Evolutionary conservation across 495 filamentous ascomycete species (phyloP).

Genomic region (Neurospora sp.): DNA sequence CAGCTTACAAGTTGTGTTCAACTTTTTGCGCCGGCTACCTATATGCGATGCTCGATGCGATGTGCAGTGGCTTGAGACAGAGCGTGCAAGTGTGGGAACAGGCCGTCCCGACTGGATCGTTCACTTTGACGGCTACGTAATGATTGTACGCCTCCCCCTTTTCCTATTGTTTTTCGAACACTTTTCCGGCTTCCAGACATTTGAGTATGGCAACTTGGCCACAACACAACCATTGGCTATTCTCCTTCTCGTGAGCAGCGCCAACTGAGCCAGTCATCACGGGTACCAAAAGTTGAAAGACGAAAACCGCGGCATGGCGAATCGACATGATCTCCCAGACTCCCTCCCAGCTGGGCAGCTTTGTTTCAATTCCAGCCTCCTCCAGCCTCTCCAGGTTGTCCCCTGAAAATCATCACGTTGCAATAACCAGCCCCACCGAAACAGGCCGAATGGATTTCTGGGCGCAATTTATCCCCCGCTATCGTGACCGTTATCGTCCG

Average conservation of each 20-base stretch:
- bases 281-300: neutral
- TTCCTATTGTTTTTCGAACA: neutral
- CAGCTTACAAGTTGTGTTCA: neutral
- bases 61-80: neutral
- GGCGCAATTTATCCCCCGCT: neutral
- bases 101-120: neutral
- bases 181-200: neutral
- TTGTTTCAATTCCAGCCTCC: neutral
- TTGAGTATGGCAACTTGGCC: neutral
- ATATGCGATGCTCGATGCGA: neutral
- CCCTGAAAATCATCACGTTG: neutral
- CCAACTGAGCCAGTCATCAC: neutral
- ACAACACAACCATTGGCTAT: neutral
- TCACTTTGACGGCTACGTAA: neutral
- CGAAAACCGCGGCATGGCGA: neutral
- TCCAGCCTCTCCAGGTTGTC: neutral
- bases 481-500: neutral
- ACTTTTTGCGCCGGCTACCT: neutral
- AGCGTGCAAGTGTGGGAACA: neutral
- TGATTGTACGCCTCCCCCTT: neutral
- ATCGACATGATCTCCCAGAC: neutral
- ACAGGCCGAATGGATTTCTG: neutral
- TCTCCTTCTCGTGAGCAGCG: neutral
- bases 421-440: neutral
- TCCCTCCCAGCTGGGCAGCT: neutral